A percentile compares a stretch with the other conserved stretches of the same genome.
phyloP scores from a whole-genome alignment of 225 moss, liverwort and hornwort species.

The Lunularia cruciata region DNA sequence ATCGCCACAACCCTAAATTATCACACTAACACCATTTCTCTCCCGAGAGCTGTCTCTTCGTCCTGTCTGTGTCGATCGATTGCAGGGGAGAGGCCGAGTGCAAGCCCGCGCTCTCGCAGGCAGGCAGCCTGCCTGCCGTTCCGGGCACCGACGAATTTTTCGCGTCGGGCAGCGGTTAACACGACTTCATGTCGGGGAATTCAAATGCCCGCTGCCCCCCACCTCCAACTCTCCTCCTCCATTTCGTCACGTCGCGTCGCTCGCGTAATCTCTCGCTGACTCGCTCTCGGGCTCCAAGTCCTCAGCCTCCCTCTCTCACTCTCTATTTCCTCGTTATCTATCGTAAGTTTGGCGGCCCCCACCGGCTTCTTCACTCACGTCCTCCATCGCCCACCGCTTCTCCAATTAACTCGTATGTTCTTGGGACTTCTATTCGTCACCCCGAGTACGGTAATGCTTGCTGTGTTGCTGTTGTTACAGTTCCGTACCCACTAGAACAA shows the following conservation, averaged over 20 bases:
- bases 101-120: constrained; percentile 7
- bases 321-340: constrained; percentile 9
- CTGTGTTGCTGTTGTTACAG: too few species aligned
- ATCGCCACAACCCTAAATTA: constrained; percentile 33
- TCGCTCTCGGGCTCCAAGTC: too few species aligned
- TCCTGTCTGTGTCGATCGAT: background rate
- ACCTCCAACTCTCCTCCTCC: constrained; percentile 7
- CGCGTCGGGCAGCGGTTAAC: constrained; percentile 35
- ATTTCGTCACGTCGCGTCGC: background rate
- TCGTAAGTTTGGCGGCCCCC: constrained; percentile 12
- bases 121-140: constrained; percentile 10
- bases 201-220: constrained; percentile 28
- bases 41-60: constrained; percentile 2
- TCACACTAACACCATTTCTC: background rate
- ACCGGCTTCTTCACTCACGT: background rate
- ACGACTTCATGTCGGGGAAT: constrained; percentile 16
- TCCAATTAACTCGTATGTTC: too few species aligned
- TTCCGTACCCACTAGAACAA: too few species aligned
- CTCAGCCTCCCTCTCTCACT: background rate
- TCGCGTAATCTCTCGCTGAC: background rate
- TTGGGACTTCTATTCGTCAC: too few species aligned
- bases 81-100: background rate
- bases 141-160: constrained; percentile 28
- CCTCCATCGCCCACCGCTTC: background rate
- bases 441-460: too few species aligned